phyloP scores from a whole-genome alignment of 208 protist species.

The Porcisia deanei region DNA sequence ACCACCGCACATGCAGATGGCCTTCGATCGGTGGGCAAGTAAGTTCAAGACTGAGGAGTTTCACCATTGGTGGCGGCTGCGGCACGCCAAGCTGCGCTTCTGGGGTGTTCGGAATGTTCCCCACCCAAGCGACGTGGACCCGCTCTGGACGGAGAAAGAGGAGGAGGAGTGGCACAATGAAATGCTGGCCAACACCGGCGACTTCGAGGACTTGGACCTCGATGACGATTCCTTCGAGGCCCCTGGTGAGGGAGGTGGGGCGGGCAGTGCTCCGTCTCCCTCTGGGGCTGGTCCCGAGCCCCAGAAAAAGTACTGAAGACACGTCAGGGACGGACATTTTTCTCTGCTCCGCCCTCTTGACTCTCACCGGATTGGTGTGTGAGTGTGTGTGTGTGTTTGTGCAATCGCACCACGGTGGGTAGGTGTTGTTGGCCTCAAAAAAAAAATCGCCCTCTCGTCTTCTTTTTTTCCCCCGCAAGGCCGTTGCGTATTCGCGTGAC shows the following conservation, averaged over 20 bases:
- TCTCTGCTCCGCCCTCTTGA: background rate
- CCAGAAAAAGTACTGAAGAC: constrained; percentile 30
- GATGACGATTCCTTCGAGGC: constrained; percentile 71
- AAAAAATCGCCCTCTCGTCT: background rate
- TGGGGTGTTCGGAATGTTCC: constrained; percentile 93
- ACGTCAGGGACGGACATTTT: too few relatives aligned
- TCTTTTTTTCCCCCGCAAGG: background rate
- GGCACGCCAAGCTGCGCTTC: constrained; percentile 89
- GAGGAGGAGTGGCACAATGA: constrained; percentile 93
- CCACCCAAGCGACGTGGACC: constrained; percentile 89
- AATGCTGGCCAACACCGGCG: constrained; percentile 84
- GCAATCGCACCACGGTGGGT: background rate
- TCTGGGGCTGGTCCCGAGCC: constrained; percentile 26
- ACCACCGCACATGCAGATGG: constrained; percentile 93
- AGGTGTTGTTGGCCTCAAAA: too few relatives aligned
- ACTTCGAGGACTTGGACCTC: constrained; percentile 88
- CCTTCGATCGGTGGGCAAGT: constrained; percentile 90
- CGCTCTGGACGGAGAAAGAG: constrained; percentile 91
- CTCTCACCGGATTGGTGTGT: background rate
- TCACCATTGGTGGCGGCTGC: constrained; percentile 90
- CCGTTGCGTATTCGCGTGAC: background rate
- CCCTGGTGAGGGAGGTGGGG: constrained; percentile 55
- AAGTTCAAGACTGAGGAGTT: constrained; percentile 94
- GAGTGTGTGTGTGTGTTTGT: background rate
- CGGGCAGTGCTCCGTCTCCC: constrained; percentile 1